These are phyloP conservation scores for Scheffersomyces parashehatae DNA, from an alignment of 1,139 yeast genomes.

Conservation along the genomic window DNA sequence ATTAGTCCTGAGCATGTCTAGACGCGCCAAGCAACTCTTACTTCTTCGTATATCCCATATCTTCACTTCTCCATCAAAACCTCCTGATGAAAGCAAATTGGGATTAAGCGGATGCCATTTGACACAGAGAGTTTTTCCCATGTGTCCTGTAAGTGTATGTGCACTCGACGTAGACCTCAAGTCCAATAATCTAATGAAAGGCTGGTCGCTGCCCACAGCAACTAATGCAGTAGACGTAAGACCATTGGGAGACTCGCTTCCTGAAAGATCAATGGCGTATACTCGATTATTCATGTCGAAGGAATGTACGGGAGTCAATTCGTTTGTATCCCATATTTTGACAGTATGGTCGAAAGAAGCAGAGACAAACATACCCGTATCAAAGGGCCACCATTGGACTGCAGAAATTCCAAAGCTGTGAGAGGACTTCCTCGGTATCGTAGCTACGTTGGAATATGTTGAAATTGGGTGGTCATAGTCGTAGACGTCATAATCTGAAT, in stretches of 20 bases:
- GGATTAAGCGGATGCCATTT: slow-evolving; percentile 77
- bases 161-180: slow-evolving; percentile 68
- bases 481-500: slow-evolving; percentile 14
- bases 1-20: slow-evolving; percentile 52
- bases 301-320: slow-evolving; percentile 61
- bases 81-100: slow-evolving; percentile 70
- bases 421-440: slow-evolving; percentile 53
- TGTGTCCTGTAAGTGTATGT: slow-evolving; percentile 68
- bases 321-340: slow-evolving; percentile 80
- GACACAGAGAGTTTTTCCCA: slow-evolving; percentile 61
- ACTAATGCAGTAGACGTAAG: slow-evolving; percentile 53
- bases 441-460: slow-evolving; percentile 30
- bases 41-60: slow-evolving; percentile 79
- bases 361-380: slow-evolving; percentile 81
- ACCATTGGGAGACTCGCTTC: slow-evolving; percentile 18
- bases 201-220: slow-evolving; percentile 72
- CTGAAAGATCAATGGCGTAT: slow-evolving; percentile 52
- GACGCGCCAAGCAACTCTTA: slow-evolving; percentile 59
- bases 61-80: slow-evolving; percentile 67
- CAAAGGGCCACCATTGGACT: slow-evolving; percentile 87
- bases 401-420: slow-evolving; percentile 77
- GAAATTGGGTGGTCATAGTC: slow-evolving; percentile 30
- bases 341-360: slow-evolving; percentile 79
- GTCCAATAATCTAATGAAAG: slow-evolving; percentile 70
- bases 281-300: slow-evolving; percentile 57